These are phyloP conservation scores for Xylaria scruposa DNA, from an alignment of 495 filamentous ascomycete species.

Conservation along the genomic window DNA sequence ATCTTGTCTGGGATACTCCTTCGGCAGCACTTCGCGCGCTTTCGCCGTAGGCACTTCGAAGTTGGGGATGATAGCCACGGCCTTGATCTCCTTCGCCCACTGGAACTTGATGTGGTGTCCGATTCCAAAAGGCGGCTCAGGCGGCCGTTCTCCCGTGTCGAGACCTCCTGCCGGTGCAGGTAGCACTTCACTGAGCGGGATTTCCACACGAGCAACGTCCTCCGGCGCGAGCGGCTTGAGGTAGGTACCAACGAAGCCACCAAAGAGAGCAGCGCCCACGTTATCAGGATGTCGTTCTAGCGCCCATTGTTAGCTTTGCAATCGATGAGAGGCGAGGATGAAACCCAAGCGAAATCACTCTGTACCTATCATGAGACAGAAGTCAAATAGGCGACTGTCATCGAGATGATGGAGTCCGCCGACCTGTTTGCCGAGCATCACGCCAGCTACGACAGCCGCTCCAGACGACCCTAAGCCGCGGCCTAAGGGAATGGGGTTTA, in stretches of 20 bases:
- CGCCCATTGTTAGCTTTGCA: constrained; percentile 29
- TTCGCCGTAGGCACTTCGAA: constrained; percentile 92
- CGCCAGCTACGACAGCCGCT: constrained; percentile 92
- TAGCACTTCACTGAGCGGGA: constrained; percentile 93
- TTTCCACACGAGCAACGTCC: constrained; percentile 85
- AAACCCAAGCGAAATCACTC: not conserved
- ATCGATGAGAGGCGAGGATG: not conserved
- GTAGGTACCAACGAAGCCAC: constrained; percentile 96
- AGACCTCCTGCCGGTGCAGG: constrained; percentile 84
- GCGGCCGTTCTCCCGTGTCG: constrained; percentile 82
- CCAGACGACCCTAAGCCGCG: constrained; percentile 91
- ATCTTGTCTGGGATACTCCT: constrained; percentile 75
- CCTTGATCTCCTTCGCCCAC: constrained; percentile 93
- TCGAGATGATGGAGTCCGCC: constrained; percentile 76
- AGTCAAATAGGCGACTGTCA: constrained; percentile 88
- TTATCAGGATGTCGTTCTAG: constrained; percentile 95
- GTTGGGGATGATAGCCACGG: constrained; percentile 90
- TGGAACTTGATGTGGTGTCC: constrained; percentile 92
- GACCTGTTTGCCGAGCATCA: constrained; percentile 87
- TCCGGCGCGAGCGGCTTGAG: constrained; percentile 86
- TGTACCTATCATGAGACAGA: constrained; percentile 88
- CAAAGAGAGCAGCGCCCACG: constrained; percentile 91
- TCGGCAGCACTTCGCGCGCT: constrained; percentile 81
- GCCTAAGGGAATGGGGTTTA: constrained; percentile 90
- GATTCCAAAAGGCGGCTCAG: constrained; percentile 86